A percentile compares a stretch with the other conserved stretches of the same genome.
Evolutionary conservation across 225 moss, liverwort and hornwort species (phyloP).

Genomic region (Sphagnum contortum): DNA sequence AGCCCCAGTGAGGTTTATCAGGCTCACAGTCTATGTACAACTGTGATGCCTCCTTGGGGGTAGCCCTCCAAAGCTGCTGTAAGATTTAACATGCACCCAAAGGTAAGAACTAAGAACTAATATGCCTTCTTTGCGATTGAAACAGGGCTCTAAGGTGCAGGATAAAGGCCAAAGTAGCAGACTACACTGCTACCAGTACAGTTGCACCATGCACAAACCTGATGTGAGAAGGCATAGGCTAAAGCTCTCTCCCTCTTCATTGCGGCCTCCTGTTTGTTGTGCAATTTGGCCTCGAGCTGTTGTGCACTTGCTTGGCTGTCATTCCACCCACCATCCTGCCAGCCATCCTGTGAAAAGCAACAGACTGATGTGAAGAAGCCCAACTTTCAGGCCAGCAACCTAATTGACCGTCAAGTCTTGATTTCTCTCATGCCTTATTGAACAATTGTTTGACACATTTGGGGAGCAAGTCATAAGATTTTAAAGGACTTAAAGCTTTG

Average conservation of each 20-base stretch:
- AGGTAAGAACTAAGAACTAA: background rate
- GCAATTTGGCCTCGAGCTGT: conserved; percentile 72
- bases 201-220: conserved; percentile 28
- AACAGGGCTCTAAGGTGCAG: background rate
- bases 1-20: conserved; percentile 85
- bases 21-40: conserved; percentile 74
- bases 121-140: background rate
- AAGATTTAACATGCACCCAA: conserved; percentile 2
- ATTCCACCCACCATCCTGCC: conserved; percentile 57
- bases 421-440: background rate
- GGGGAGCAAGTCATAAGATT: background rate
- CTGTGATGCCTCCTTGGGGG: conserved; percentile 37
- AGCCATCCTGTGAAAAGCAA: conserved; percentile 19
- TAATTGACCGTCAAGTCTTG: too few relatives aligned
- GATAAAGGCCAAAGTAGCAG: background rate
- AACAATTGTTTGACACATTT: background rate
- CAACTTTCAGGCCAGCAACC: too few relatives aligned
- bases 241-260: conserved; percentile 87
- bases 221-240: conserved; percentile 73
- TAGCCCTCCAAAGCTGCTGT: conserved; percentile 56
- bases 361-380: background rate
- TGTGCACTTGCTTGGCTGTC: conserved; percentile 47
- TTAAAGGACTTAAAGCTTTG: background rate
- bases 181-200: background rate
- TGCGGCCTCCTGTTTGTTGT: conserved; percentile 75